Base-by-base conservation (phyloP, 2,329 filamentous ascomycete genomes). In the Aspergillus ochraceoroseus region DNA sequence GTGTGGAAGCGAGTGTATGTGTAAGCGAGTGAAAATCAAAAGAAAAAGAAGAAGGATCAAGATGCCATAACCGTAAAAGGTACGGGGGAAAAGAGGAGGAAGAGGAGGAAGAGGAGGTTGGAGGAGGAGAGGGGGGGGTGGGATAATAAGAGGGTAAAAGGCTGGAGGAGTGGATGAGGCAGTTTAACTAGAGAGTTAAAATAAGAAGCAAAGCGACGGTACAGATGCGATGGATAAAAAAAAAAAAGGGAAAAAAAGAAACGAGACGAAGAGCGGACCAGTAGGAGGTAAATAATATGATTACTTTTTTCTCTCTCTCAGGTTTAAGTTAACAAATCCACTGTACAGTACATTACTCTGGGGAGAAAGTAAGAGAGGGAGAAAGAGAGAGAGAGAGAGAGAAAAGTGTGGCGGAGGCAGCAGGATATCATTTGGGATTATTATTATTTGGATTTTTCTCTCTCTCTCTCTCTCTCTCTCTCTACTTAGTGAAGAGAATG, bases 1-100 rank as follows among this genome's bases (percentile, higher is more conserved):
- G 56, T 56, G 58, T 62, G 53, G 52, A 49, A 57, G 60, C 60
- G 61, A 64, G 56, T 55, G 62, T 59, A 53, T 41, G 48, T 55
- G 57, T 61, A 57, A 57, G 59, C 61, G 55, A 59, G 56, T 55
- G 46, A 38, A 31, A 12, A 33, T 40, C 43, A 49, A 42, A 27
- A 45, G 48, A 34, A 47, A 31, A 36, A 51, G 33, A 27, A 44
- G 33, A 38, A 43, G 43, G 30, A 35, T 36, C 14, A 61, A 51
- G 51, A 42, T 56, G 52, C 58, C 58, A 61, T 62, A 54, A 52
- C 55, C 54, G 39, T 45, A 40, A 28, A 32, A 32, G 45, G 45
- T 43, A 47, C 43, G 43, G 40, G 37, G 43, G 37, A 42, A 38
- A 49, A 38, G 41, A 48, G 43, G 48, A 42, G 44, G 38, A 43